A percentile compares a stretch with the other conserved stretches of the same genome.
Conservation (phyloP, 345 rosid species). For the Populus tremula region DNA sequence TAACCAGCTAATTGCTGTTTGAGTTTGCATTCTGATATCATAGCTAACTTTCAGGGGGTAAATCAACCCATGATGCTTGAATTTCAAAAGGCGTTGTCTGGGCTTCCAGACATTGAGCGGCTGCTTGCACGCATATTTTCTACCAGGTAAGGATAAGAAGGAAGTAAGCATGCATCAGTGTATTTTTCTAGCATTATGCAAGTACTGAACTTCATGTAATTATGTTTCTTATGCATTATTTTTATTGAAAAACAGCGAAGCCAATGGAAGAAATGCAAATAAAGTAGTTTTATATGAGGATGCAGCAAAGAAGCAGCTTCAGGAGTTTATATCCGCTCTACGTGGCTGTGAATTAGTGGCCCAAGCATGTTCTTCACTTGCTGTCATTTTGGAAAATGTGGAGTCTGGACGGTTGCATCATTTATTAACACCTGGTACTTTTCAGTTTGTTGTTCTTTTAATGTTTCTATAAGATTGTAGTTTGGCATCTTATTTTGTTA, state of each 20-base stretch:
- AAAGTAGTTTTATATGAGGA: conserved; percentile 88
- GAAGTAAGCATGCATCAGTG: conserved; percentile 10
- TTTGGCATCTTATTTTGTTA: conserved; percentile 29
- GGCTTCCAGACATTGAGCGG: conserved; percentile 96
- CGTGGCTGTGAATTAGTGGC: conserved; percentile 80
- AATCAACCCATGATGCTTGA: conserved; percentile 60
- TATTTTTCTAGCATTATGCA: conserved; percentile 3
- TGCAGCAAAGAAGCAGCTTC: conserved; percentile 83
- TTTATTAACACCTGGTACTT: conserved; percentile 72
- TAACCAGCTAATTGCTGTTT: not conserved
- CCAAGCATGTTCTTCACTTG: conserved; percentile 73
- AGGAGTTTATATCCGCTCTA: conserved; percentile 76
- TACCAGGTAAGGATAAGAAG: conserved; percentile 52
- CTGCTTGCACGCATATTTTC: conserved; percentile 76
- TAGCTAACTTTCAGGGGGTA: conserved; percentile 54
- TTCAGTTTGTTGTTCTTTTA: conserved; percentile 10
- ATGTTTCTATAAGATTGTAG: not conserved
- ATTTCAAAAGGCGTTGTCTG: conserved; percentile 67
- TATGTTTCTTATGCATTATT: conserved; percentile 1
- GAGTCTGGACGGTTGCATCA: conserved; percentile 60
- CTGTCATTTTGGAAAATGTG: conserved; percentile 59
- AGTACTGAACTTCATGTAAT: not conserved
- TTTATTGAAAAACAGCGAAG: conserved; percentile 54
- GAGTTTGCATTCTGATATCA: conserved; percentile 4
- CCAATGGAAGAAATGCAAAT: conserved; percentile 83